Conservation (phyloP, 2,329 filamentous ascomycete genomes). For the Aspergillus aculeatus region DNA sequence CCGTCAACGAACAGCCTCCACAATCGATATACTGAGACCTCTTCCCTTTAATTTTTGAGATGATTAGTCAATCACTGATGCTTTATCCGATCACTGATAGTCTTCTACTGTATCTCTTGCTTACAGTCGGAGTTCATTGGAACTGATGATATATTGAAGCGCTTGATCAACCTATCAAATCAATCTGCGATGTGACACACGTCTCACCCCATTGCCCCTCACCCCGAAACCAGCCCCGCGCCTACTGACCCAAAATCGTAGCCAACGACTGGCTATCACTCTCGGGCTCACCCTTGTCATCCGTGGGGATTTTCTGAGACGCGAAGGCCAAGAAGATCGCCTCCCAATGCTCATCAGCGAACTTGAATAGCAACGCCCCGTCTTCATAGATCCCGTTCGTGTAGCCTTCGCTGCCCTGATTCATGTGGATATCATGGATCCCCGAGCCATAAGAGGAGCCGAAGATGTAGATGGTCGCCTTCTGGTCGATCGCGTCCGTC, state of each 20-base stretch:
- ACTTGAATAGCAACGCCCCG: conserved; percentile 19
- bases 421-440: conserved; percentile 25
- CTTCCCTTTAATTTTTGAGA: too few relatives aligned
- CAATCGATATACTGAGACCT: too few relatives aligned
- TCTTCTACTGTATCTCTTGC: too few relatives aligned
- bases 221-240: neutral
- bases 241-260: conserved; percentile 2
- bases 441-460: conserved; percentile 13
- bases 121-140: too few relatives aligned
- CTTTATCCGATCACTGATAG: too few relatives aligned
- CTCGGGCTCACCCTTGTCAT: conserved; percentile 5
- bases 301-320: conserved; percentile 20
- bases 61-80: too few relatives aligned
- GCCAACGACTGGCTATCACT: conserved; percentile 1
- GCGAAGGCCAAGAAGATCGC: conserved; percentile 23
- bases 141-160: too few relatives aligned
- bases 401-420: conserved; percentile 19
- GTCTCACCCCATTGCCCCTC: neutral
- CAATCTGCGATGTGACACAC: neutral
- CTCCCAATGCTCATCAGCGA: conserved; percentile 13
- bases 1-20: too few relatives aligned
- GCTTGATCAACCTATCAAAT: neutral
- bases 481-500: conserved; percentile 9
- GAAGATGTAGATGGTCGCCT: conserved; percentile 20
- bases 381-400: conserved; percentile 22